phyloP scores from a whole-genome alignment of 2,329 filamentous ascomycete species.

The Fusarium clavum region DNA sequence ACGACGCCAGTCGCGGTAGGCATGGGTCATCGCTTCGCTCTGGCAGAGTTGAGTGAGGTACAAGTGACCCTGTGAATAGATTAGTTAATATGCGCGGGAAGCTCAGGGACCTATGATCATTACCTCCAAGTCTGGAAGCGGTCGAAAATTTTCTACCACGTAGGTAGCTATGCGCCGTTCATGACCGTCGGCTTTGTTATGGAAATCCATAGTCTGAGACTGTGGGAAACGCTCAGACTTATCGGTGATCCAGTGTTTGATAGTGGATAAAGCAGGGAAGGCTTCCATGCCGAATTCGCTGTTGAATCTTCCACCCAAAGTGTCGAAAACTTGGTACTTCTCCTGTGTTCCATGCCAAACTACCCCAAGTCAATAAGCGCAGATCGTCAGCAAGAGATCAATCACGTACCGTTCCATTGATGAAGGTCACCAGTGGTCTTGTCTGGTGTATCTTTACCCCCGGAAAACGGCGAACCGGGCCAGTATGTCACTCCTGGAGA shows the following conservation, averaged over 20 bases:
- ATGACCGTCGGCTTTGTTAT: constrained; percentile 7
- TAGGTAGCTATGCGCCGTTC: constrained; percentile 8
- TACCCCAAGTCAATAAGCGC: not conserved
- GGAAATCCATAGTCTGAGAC: constrained; percentile 10
- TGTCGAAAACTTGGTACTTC: constrained; percentile 11
- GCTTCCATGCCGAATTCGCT: constrained; percentile 12
- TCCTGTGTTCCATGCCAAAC: constrained; percentile 11
- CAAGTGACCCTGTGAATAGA: not conserved
- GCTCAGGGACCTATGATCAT: no score
- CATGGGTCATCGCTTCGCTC: constrained; percentile 6
- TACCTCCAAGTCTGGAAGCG: constrained; percentile 4
- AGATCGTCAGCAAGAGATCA: no score
- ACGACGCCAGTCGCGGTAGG: constrained; percentile 5
- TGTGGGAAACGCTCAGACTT: not conserved
- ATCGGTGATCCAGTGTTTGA: not conserved
- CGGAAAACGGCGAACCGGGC: not conserved
- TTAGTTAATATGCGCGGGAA: not conserved
- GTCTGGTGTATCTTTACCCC: not conserved
- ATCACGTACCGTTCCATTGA: not conserved
- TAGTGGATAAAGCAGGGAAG: constrained; percentile 4
- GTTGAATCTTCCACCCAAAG: constrained; percentile 6
- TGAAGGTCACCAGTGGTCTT: constrained; percentile 6
- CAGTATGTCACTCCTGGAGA: not conserved
- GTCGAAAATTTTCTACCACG: not conserved
- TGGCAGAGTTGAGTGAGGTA: constrained; percentile 4